Conservation (phyloP, 2,329 filamentous ascomycete genomes). For the Dothiorella sarmentorum region DNA sequence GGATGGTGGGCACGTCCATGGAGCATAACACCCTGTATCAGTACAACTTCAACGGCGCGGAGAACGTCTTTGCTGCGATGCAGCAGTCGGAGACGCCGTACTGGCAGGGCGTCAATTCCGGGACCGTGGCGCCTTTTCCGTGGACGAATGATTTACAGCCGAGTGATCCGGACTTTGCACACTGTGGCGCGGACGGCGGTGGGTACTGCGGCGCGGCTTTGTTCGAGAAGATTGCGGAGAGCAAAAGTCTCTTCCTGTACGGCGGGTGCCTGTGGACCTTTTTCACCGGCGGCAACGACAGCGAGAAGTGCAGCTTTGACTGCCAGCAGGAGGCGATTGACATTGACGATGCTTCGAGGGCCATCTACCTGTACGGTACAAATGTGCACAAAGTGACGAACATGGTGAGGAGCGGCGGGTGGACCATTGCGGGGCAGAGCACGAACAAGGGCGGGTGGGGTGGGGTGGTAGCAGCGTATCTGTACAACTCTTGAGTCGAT, state of each 20-base stretch:
- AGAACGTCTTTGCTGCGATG: conserved; percentile 50
- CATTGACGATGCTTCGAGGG: not conserved
- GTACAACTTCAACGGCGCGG: conserved; percentile 49
- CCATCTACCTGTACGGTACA: conserved; percentile 5
- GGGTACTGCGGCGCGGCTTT: conserved; percentile 19
- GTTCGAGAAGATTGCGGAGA: conserved; percentile 1
- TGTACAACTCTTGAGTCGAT: conserved; percentile 14
- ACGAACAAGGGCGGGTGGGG: conserved; percentile 17
- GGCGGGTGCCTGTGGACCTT: conserved; percentile 17
- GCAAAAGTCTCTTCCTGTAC: conserved; percentile 4
- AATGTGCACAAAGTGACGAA: conserved; percentile 14
- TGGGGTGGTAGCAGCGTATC: conserved; percentile 16
- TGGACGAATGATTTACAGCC: conserved; percentile 37
- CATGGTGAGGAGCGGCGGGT: conserved; percentile 1
- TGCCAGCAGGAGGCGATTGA: conserved; percentile 12
- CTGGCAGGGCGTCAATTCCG: conserved; percentile 29
- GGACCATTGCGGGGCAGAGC: not conserved
- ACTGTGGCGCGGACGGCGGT: conserved; percentile 20
- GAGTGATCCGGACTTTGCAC: conserved; percentile 31
- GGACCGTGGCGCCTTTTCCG: conserved; percentile 36
- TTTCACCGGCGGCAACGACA: not conserved
- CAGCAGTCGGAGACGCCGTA: conserved; percentile 57
- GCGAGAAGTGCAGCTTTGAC: not conserved
- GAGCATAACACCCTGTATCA: conserved; percentile 56
- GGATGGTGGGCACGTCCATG: conserved; percentile 52